Base-by-base conservation (phyloP, 352 stramenopile genomes). In the Blastocystis sp. region DNA sequence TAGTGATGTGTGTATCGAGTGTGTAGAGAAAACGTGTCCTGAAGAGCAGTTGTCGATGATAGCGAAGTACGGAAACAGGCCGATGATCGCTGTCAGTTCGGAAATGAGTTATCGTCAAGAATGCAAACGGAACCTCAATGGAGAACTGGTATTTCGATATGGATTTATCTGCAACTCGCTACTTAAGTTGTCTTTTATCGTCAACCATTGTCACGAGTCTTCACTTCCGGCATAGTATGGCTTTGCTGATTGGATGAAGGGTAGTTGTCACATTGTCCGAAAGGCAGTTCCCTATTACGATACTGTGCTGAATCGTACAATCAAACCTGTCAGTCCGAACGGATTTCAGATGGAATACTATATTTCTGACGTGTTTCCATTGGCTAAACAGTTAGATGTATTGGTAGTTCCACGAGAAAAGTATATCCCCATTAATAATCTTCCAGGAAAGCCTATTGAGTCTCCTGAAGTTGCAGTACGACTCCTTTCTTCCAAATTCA, bases 231-330 rank as follows among this genome's bases (percentile, higher is more conserved):
- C 55, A 18, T 84, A 84, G 73, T 84, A 68, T 7, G 55, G 3
- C 18, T 68, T 20, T 4, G 15, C 6, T 9, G 29, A 9, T 8
- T 8, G 5, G 13, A 7, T 84, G 15, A 41, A 54, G 50, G 18
- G 26, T 68, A 84, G 73, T 43, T 84, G 73, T 26, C 73, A 84
- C 53, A 68, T 84, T n/a, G 73, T 84, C 39, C 59, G 68, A 37
- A 84, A 84, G 23, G 73, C 73, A 20, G 68, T 84, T 84, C 73
- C 73, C 4, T 84, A 68, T 23, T 84, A 68, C 39, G 73, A 84
- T 23, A 9, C 73, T 20, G 62, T 84, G 59, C 54, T 84, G 43
- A 64, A 64, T 13, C 29, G 73, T 13, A 84, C 73, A 3, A 84
- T 84, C 26, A 66, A 68, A n/a, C 73, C 73, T 15, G 68, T 84